Base-by-base conservation (phyloP, 169 alveolate genomes). In the Babesia ovis region DNA sequence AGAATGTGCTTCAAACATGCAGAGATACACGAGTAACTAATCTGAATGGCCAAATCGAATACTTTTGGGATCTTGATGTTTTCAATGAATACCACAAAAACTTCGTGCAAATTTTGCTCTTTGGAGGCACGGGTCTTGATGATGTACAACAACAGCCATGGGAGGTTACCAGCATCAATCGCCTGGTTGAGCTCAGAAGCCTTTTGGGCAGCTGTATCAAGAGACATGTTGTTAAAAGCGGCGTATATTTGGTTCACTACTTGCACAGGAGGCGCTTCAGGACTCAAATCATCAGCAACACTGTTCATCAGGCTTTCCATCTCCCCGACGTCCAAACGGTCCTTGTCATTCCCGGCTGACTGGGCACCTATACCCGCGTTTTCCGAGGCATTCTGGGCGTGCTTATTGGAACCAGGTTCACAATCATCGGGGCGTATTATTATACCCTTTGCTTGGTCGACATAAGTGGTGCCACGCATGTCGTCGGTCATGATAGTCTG, bases 51-150 rank as follows among this genome's bases (percentile, higher is more conserved):
- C 54, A 77, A 57, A 46, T 86, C 95, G 42, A 68, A 74, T 51
- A 90, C 85, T 84, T 86, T 90, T 31, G 95, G 93, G 39, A 74
- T 60, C 59, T 88, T 85, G 70, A 94, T 70, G 48, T 79, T 90
- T 62, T 91, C 93, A 29, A 93, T 73, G 75, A 94, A 92, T 55
- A 74, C 85, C 14, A 93, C 87, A 61, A 90, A 94, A 11, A 92
- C 92, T 22, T 92, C 92, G 66, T 94, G 98, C 50, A 91, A 87
- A 58, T 94, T 94, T 25, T 84, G 90, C 84, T 94, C 98, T 79
- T 94, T 94, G 57, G 96, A 73, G 18, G 96, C 97, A 39, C 98
- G 79, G 31, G 92, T 89, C 83, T 93, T 92, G 58, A 94, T 95
- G 18, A 94, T 83, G 86, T 94, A 94, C 62, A 91, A 77, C 23